Evolutionary conservation across 2,329 filamentous ascomycete species (phyloP).

Genomic region (Penicillium oxalicum): DNA sequence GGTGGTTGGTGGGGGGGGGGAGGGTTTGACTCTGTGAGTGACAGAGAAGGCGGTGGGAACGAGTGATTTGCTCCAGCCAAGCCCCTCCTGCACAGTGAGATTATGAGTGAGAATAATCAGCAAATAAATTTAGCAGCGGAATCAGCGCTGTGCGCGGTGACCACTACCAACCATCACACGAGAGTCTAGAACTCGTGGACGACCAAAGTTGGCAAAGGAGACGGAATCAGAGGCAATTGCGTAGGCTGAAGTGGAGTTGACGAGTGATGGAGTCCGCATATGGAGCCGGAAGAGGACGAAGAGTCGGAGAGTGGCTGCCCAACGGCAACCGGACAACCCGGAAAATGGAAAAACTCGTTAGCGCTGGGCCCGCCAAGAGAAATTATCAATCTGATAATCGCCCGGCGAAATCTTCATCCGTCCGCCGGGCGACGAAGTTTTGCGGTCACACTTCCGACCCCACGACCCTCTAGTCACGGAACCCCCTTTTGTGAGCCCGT

Average conservation of each 20-base stretch:
- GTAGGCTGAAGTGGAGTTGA: slow-evolving; percentile 11
- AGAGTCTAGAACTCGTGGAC: too few species aligned
- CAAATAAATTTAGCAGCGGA: too few species aligned
- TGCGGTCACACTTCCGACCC: background rate
- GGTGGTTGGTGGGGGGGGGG: slow-evolving; percentile 1
- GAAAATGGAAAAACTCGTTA: slow-evolving; percentile 1
- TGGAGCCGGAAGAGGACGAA: background rate
- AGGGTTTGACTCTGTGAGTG: too few species aligned
- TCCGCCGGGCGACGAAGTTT: background rate
- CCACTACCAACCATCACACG: too few species aligned
- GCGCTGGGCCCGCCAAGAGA: slow-evolving; percentile 27
- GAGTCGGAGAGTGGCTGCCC: slow-evolving; percentile 4
- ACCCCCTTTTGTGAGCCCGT: background rate
- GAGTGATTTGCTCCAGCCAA: slow-evolving; percentile 6
- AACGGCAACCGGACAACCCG: slow-evolving; percentile 5
- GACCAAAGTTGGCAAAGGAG: slow-evolving; percentile 1
- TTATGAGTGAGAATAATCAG: too few species aligned
- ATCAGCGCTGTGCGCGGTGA: background rate
- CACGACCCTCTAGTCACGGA: background rate
- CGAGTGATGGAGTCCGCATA: background rate
- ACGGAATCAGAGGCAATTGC: slow-evolving; percentile 3
- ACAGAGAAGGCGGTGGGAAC: slow-evolving; percentile 1
- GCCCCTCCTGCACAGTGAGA: slow-evolving; percentile 8
- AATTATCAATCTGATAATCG: slow-evolving; percentile 41
- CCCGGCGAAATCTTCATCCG: slow-evolving; percentile 15